These are phyloP conservation scores for Zoysia japonica DNA, from an alignment of 176 grass and related monocot species.

Conservation along the genomic window DNA sequence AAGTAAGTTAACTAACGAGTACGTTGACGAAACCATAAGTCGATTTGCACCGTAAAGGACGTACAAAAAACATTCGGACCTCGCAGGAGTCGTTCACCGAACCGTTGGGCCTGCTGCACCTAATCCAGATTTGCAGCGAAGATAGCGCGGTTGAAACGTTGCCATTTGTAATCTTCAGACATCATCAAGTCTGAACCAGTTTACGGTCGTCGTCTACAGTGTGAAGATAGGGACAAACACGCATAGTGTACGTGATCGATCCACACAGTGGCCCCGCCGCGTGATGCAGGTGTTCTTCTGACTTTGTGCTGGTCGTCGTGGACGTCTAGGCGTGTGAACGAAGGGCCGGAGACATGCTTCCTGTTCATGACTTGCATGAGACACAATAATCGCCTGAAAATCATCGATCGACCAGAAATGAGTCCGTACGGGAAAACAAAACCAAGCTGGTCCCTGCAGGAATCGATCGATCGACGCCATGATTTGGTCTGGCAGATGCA, in stretches of 20 bases:
- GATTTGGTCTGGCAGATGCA: not conserved
- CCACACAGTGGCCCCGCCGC: not conserved
- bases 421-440: not conserved
- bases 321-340: not conserved
- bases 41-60: not conserved
- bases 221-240: constrained; percentile 12
- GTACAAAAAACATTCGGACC: constrained; percentile 2
- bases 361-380: not conserved
- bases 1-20: no score
- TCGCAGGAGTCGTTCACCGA: constrained; percentile 38
- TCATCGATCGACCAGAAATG: not conserved
- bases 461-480: not conserved
- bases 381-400: not conserved
- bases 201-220: constrained; percentile 17
- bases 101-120: constrained; percentile 26
- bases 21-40: no score
- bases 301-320: not conserved
- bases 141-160: constrained; percentile 33
- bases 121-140: constrained; percentile 44
- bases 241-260: no score
- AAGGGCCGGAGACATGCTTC: not conserved
- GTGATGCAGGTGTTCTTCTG: constrained; percentile 1
- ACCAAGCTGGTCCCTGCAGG: not conserved
- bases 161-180: constrained; percentile 37
- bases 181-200: not conserved